phyloP scores from a whole-genome alignment of 495 filamentous ascomycete species.

The Evansstolkia leycettana region DNA sequence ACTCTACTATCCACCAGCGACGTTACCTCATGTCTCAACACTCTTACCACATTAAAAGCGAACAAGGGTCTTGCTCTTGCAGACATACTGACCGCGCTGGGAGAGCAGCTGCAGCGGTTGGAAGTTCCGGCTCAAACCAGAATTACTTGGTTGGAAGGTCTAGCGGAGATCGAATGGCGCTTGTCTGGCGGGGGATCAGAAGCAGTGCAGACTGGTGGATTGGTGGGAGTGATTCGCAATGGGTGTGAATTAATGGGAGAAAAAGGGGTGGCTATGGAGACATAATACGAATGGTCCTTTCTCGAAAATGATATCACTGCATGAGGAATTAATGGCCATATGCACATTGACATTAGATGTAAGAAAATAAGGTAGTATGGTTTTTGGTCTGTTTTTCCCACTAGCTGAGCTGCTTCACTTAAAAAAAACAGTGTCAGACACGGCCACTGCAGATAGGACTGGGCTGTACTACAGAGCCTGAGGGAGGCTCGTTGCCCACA shows the following conservation, averaged over 20 bases:
- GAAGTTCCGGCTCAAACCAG: slow-evolving; percentile 82
- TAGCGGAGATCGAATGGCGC: slow-evolving; percentile 87
- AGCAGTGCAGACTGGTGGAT: slow-evolving; percentile 76
- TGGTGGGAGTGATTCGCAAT: slow-evolving; percentile 79
- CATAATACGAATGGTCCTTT: background rate
- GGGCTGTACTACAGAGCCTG: no score
- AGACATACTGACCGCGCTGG: slow-evolving; percentile 77
- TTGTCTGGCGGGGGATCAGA: slow-evolving; percentile 86
- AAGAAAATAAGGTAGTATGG: no score
- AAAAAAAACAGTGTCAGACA: no score
- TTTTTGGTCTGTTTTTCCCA: no score
- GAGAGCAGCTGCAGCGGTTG: slow-evolving; percentile 67
- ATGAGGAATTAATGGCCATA: background rate
- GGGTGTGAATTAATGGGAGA: slow-evolving; percentile 65
- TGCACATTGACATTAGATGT: background rate
- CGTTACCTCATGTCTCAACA: slow-evolving; percentile 73
- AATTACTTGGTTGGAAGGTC: slow-evolving; percentile 80
- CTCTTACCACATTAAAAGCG: slow-evolving; percentile 74
- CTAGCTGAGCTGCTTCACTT: no score
- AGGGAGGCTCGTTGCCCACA: no score
- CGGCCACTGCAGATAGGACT: no score
- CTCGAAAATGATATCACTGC: background rate
- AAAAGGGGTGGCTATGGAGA: slow-evolving; percentile 12
- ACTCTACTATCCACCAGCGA: slow-evolving; percentile 75
- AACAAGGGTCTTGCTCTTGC: slow-evolving; percentile 84